Base-by-base conservation (phyloP, 495 filamentous ascomycete genomes). In the Clohesyomyces aquaticus region DNA sequence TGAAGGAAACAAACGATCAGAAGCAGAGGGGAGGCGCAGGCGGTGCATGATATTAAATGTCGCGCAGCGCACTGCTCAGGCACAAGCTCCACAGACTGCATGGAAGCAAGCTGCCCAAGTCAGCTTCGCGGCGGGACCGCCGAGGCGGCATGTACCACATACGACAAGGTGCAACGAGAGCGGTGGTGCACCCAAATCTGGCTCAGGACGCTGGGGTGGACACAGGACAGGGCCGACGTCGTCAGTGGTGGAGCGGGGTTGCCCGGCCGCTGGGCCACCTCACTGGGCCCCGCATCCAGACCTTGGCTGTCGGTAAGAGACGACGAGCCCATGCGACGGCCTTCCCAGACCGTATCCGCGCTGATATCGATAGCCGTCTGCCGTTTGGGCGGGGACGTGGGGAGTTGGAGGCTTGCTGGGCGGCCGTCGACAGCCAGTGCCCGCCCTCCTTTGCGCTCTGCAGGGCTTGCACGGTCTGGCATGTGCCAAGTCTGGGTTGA, bases 41-140 rank as follows among this genome's bases (percentile, higher is more conserved):
- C 54, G 42, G 54, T 50, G 56, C 51, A 22, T 9, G 28, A 8
- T 29, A 41, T 49, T 59, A 59, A 49, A 59, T 59, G 55, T 59
- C 38, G 28, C 56, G 56, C 21, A 47, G 38, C 28, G 25, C 26
- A 22, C 49, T 27, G 25, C 29, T 26, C 51, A 59, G 56, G 56
- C 38, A 59, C 56, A 48, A 27, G 6, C 43, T 41, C 32, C 54
- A 45, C 21, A 19, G 35, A 29, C 10, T 42, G 9, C 18, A 28
- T n/a, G 10, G 43, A 22, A 47, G 43, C 43, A 47, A 18, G 43
- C n/a, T 6, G 48, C 12, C 48, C 21, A 41, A 41, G 4, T 55
- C 26, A 55, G 8, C 8, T 3, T 55, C 6, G 29, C 26, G 51
- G 19, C 10, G 51, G 11, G 23, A 14, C 51, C 26, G 51, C 48